Conservation (phyloP, 345 rosid genomes). For the Cochlearia excelsa region DNA sequence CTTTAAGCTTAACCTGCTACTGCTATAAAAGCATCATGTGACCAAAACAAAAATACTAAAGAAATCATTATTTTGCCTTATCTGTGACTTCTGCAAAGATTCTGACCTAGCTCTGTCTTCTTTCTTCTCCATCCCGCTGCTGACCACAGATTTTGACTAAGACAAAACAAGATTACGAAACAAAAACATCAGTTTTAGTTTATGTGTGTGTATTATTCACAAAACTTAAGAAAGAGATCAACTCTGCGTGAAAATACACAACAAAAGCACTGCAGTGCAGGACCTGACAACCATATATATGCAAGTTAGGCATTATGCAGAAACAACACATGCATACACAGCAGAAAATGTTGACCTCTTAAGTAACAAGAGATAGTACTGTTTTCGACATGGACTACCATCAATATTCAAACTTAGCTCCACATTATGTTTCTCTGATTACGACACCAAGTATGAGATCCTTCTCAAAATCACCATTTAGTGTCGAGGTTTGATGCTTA, state of each 20-base stretch:
- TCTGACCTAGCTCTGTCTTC: slow-evolving; percentile 68
- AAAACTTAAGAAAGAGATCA: slow-evolving; percentile 29
- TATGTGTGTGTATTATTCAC: background rate
- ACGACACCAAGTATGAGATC: slow-evolving; percentile 10
- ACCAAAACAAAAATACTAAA: slow-evolving; percentile 21
- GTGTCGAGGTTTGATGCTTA: slow-evolving; percentile 16
- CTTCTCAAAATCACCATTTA: background rate
- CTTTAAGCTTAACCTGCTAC: slow-evolving; percentile 39
- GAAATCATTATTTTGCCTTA: slow-evolving; percentile 46
- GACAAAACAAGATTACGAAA: slow-evolving; percentile 24
- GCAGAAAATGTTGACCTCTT: slow-evolving; percentile 12
- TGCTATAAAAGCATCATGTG: slow-evolving; percentile 25
- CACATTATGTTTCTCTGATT: background rate
- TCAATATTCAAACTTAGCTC: slow-evolving; percentile 20
- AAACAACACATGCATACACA: slow-evolving; percentile 8
- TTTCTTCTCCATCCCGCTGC: slow-evolving; percentile 38
- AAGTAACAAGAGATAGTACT: slow-evolving; percentile 5
- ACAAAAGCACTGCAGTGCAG: slow-evolving; percentile 55
- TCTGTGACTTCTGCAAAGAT: slow-evolving; percentile 54
- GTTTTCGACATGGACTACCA: slow-evolving; percentile 24
- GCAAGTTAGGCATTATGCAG: slow-evolving; percentile 43
- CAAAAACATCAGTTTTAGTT: slow-evolving; percentile 28
- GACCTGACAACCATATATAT: slow-evolving; percentile 66
- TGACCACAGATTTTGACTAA: slow-evolving; percentile 41
- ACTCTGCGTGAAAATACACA: background rate